Base-by-base conservation (phyloP, 768 basidiomycete genomes). In the Leccinum obscurum region DNA sequence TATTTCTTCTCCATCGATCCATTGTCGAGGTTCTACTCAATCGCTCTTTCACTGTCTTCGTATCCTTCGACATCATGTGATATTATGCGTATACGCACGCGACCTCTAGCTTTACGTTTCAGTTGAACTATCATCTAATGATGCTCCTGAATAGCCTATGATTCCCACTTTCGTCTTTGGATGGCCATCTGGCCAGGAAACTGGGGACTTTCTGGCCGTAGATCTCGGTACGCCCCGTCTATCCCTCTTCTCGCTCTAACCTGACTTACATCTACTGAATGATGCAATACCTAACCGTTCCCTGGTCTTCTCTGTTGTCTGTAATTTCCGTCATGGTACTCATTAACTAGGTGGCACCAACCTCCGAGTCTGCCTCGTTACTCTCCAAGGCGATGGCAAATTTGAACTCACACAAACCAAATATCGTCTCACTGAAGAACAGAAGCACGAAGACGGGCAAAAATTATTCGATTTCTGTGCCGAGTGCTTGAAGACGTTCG, bases 331-430 rank as follows among this genome's bases (percentile, higher is more conserved):
- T 35, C 39, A 28, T 50, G 46, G 30, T 49, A 15, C 41, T 6
- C n/a, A 6, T 57, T 32, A 1, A 1, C 17, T 60, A 92, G 92
- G 92, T 55, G 95, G 95, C 35, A 98, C 96, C 24, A 98, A 99
- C 71, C 83, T 99, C n/a, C 94, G 97, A 49, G 97, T 98, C 49
- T 99, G 97, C 77, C 88, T 97, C 49, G 96, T 99, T 54, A 91
- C 88, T 30, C 80, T 99, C 2, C 86, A 90, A 66, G 97, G 97
- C 26, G 83, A 87, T 10, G 96, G 97, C 60, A 95, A 96, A 79
- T 99, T 98, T 73, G 95, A 98, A 77, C 90, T 99, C 66, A 94
- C 95, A 0, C 96, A 98, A 72, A 90, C 95, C 37, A 99, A 99
- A 76, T 98, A 98, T 76, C 90, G 95, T 54, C 84, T 99, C 50